Percentiles rank a stretch among this genome's conserved stretches.
Conservation (phyloP, 2,329 filamentous ascomycete genomes). For the Bipolaris cookei region DNA sequence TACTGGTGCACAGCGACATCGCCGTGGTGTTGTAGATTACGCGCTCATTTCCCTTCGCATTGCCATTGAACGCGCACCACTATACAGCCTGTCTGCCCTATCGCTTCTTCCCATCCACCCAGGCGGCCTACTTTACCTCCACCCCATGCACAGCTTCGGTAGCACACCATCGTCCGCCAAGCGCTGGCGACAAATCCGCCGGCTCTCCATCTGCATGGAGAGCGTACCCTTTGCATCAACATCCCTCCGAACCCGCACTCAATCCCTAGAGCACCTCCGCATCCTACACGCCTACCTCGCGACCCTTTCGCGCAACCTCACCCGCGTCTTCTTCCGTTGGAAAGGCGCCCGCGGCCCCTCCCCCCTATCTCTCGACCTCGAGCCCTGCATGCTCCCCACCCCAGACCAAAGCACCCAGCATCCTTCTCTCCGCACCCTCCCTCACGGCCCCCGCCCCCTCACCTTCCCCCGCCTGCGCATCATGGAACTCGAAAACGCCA, state of each 20-base stretch:
- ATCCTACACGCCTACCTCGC: slow-evolving; percentile 81
- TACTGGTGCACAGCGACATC: slow-evolving; percentile 68
- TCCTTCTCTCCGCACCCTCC: slow-evolving; percentile 42
- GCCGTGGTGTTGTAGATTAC: slow-evolving; percentile 82
- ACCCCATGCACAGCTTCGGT: slow-evolving; percentile 75
- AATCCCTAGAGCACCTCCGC: slow-evolving; percentile 67
- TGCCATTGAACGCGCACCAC: slow-evolving; percentile 74
- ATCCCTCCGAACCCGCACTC: slow-evolving; percentile 60
- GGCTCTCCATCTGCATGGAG: slow-evolving; percentile 76
- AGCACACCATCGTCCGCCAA: slow-evolving; percentile 72
- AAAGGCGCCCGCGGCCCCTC: slow-evolving; percentile 74
- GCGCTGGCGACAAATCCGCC: slow-evolving; percentile 78
- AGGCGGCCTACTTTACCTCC: slow-evolving; percentile 76
- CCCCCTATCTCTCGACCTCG: slow-evolving; percentile 72
- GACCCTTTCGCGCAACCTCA: slow-evolving; percentile 68
- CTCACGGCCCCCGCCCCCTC: slow-evolving; percentile 53
- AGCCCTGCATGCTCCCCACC: slow-evolving; percentile 70
- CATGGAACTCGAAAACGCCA: slow-evolving; percentile 74
- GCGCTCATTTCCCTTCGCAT: slow-evolving; percentile 86
- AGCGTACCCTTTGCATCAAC: slow-evolving; percentile 65
- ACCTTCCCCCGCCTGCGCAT: slow-evolving; percentile 71
- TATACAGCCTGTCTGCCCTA: slow-evolving; percentile 70
- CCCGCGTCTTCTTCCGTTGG: slow-evolving; percentile 80
- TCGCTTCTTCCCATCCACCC: slow-evolving; percentile 78
- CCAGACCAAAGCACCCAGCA: slow-evolving; percentile 35